These are phyloP conservation scores for Tylopilus subfusipes DNA, from an alignment of 768 basidiomycete genomes.

Conservation along the genomic window DNA sequence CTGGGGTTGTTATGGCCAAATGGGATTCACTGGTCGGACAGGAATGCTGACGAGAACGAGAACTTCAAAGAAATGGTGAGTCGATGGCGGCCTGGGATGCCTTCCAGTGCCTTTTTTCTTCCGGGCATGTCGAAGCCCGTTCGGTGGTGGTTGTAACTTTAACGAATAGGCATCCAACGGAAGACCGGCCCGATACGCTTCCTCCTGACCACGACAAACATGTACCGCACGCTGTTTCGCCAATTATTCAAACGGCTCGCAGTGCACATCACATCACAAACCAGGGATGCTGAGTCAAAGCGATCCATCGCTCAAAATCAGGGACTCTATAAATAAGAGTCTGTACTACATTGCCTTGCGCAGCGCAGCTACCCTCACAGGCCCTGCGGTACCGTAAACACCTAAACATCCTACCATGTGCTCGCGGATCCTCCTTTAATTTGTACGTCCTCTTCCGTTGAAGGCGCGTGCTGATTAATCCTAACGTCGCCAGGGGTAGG, in stretches of 20 bases:
- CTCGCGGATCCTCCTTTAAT: conserved; percentile 10
- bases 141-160: too few species aligned
- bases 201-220: too few species aligned
- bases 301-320: too few species aligned
- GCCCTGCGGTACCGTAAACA: neutral
- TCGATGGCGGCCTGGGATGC: conserved; percentile 14
- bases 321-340: too few species aligned
- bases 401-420: neutral
- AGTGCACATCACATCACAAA: too few species aligned
- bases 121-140: too few species aligned
- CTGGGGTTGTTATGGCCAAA: neutral
- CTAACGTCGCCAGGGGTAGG: conserved; percentile 15
- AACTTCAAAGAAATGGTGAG: neutral
- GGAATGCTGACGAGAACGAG: neutral
- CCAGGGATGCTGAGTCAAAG: too few species aligned
- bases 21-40: too few species aligned
- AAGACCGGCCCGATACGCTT: neutral
- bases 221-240: too few species aligned
- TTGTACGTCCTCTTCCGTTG: conserved; percentile 4
- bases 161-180: neutral
- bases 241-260: neutral
- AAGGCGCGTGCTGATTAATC: neutral
- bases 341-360: neutral
- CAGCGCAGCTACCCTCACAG: neutral
- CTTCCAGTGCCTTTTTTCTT: neutral